Conservation (phyloP, 139 green algal species). For the Choricystis sp. region DNA sequence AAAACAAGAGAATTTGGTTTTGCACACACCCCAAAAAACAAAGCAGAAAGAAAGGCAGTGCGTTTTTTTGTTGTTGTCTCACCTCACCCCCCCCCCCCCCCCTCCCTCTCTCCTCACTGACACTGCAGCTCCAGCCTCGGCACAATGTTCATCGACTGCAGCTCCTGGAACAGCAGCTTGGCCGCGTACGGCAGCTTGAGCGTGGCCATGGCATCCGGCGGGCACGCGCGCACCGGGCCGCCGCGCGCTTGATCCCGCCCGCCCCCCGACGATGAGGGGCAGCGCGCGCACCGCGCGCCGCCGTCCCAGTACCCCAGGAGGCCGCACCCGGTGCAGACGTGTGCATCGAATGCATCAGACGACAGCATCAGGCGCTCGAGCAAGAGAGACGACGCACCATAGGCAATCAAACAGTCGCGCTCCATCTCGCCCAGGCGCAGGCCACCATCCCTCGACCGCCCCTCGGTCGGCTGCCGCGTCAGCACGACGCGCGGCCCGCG, state of each 20-base stretch:
- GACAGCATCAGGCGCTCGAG: slow-evolving; percentile 96
- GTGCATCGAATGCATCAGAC: slow-evolving; percentile 82
- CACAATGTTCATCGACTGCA: slow-evolving; percentile 90
- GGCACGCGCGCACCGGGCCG: no score
- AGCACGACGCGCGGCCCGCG: slow-evolving; percentile 74
- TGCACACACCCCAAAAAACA: no score
- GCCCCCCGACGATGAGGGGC: slow-evolving; percentile 31
- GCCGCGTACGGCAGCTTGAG: slow-evolving; percentile 91
- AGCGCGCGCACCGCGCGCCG: slow-evolving; percentile 35
- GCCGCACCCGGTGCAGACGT: slow-evolving; percentile 89
- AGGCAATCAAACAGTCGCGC: slow-evolving; percentile 92
- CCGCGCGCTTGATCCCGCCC: no score
- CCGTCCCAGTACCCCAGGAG: slow-evolving; percentile 85
- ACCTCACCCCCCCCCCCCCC: no score
- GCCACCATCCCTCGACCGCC: slow-evolving; percentile 77
- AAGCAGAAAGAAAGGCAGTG: no score
- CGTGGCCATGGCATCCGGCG: slow-evolving; percentile 42
- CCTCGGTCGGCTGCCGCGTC: slow-evolving; percentile 94
- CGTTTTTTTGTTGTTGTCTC: no score
- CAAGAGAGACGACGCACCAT: slow-evolving; percentile 81
- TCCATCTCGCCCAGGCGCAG: slow-evolving; percentile 95
- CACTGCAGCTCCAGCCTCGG: slow-evolving; percentile 61
- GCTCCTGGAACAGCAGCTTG: slow-evolving; percentile 95
- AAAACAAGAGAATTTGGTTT: no score
- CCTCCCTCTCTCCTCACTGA: no score